A percentile compares a stretch with the other conserved stretches of the same genome.
phyloP scores from a whole-genome alignment of 2,329 filamentous ascomycete species.

The Nothopassalora personata region DNA sequence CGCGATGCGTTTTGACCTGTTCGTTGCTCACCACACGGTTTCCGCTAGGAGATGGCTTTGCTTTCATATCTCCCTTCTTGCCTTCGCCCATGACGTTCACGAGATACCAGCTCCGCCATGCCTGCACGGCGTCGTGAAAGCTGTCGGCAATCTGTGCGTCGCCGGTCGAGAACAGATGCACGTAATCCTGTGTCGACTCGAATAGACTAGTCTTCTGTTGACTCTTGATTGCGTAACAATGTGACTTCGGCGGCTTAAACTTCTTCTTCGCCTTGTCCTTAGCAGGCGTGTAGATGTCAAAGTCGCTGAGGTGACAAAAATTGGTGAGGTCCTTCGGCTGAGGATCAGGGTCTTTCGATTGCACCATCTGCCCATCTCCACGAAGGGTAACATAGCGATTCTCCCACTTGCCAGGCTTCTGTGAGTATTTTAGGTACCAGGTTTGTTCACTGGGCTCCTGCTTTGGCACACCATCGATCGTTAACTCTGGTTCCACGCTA shows the following conservation, averaged over 20 bases:
- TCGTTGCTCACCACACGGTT: constrained; percentile 26
- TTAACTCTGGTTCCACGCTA: constrained; percentile 55
- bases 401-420: constrained; percentile 78
- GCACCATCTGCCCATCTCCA: constrained; percentile 63
- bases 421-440: constrained; percentile 73
- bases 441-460: constrained; percentile 61
- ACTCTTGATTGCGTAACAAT: constrained; percentile 84
- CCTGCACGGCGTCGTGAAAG: constrained; percentile 68
- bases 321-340: constrained; percentile 61
- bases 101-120: constrained; percentile 89
- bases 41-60: constrained; percentile 28
- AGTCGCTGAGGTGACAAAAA: constrained; percentile 83
- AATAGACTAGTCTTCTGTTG: constrained; percentile 86
- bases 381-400: constrained; percentile 75
- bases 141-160: constrained; percentile 60
- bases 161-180: constrained; percentile 85
- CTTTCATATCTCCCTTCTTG: constrained; percentile 34
- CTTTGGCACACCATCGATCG: constrained; percentile 58
- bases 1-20: constrained; percentile 21
- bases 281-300: constrained; percentile 80
- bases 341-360: constrained; percentile 63
- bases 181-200: constrained; percentile 73
- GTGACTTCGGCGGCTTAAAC: constrained; percentile 76
- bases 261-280: constrained; percentile 61
- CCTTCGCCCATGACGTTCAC: constrained; percentile 63